Percentiles rank a stretch among this genome's conserved stretches.
phyloP scores from a whole-genome alignment of 176 grass and related monocot species.

The Leersia perrieri region DNA sequence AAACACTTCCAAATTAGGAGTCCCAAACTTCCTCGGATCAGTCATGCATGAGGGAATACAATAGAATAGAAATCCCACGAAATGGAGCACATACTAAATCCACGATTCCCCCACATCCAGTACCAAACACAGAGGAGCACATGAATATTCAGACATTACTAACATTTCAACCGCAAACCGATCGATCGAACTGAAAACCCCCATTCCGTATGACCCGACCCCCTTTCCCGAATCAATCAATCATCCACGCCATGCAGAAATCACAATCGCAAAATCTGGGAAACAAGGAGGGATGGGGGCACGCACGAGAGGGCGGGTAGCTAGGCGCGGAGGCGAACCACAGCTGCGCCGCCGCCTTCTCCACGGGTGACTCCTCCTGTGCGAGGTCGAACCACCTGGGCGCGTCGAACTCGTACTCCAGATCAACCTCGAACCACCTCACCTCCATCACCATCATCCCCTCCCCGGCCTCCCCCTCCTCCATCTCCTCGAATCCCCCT shows the following conservation, averaged over 20 bases:
- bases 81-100: not conserved
- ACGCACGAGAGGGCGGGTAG: slow-evolving; percentile 92
- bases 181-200: not conserved
- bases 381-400: slow-evolving; percentile 79
- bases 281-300: not conserved
- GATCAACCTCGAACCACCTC: slow-evolving; percentile 69
- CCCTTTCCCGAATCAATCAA: not conserved
- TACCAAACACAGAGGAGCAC: not conserved
- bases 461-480: not conserved
- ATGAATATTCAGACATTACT: not conserved
- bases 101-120: not conserved
- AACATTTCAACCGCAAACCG: slow-evolving; percentile 12
- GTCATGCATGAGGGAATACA: not conserved
- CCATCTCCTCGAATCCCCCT: not conserved
- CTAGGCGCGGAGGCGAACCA: slow-evolving; percentile 73
- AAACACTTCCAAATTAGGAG: not conserved
- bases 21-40: not conserved
- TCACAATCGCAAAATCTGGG: not conserved
- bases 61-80: not conserved
- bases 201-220: not conserved
- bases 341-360: slow-evolving; percentile 50
- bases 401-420: slow-evolving; percentile 96
- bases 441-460: slow-evolving; percentile 41
- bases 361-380: slow-evolving; percentile 46
- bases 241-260: not conserved